Base-by-base conservation (phyloP, 805 yeast genomes). In the Tetrapisispora arboricola region DNA sequence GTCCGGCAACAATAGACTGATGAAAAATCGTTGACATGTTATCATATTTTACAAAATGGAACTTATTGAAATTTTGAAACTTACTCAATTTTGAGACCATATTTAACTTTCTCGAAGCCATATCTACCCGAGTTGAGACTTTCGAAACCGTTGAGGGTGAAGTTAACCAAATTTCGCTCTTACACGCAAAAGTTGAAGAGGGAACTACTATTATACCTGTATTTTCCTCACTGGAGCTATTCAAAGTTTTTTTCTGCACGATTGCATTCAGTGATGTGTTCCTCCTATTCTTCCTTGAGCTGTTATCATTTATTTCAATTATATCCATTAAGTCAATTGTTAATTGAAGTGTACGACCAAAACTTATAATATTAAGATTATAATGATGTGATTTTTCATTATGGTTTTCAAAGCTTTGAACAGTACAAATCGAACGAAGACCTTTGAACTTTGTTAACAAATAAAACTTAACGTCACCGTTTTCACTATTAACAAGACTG, bases 361-460 rank as follows among this genome's bases (percentile, higher is more conserved):
- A 53, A 33, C 55, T 50, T n/a, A 48, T 44, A 3, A 54, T 44
- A n/a, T 46, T 32, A 6, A 54, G 29, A 17, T 42, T 36, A 33
- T 54, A 54, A 18, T 30, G 31, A 11, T 18, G 20, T 2, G 32
- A 26, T 4, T 38, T 10, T 12, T 18, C 30, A 15, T 25, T 11
- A 1, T 12, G 13, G 20, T 38, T 38, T 19, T 24, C 26, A 10
- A 6, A 2, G 3, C 32, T 20, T 12, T 29, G 16, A 6, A 45
- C 44, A 15, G 49, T 40, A 17, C 48, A 45, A n/a, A 55, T 42
- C 12, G 44, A 26, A 33, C 39, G 47, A n/a, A 55, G 31, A 1
- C 61, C 61, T 42, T 57, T 58, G 24, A 58, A 55, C 32, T 59
- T 50, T 16, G 61, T 53, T 18, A 58, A 37, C 3, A 51, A 42